Conservation (phyloP, 495 filamentous ascomycete species). For the Neurospora africana region DNA sequence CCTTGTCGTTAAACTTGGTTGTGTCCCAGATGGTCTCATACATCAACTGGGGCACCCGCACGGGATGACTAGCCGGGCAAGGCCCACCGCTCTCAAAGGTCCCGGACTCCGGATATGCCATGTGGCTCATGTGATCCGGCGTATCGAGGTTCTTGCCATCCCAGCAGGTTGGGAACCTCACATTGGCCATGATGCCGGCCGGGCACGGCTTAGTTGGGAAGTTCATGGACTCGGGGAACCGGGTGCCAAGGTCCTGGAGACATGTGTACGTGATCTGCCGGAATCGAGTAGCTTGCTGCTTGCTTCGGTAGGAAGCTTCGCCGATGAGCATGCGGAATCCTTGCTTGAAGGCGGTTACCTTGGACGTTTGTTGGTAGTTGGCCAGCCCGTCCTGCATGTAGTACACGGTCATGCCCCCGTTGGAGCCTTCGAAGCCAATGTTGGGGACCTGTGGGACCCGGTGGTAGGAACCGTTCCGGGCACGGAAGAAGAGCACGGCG, state of each 20-base stretch:
- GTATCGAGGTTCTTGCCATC: conserved; percentile 21
- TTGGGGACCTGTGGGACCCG: conserved; percentile 33
- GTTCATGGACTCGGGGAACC: conserved; percentile 16
- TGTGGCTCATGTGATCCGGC: conserved; percentile 26
- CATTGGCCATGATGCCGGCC: conserved; percentile 27
- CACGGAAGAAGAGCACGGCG: conserved; percentile 28
- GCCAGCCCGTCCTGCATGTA: conserved; percentile 35
- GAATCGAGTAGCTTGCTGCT: conserved; percentile 23
- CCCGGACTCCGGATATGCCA: conserved; percentile 27
- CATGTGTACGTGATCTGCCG: conserved; percentile 30
- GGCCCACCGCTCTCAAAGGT: conserved; percentile 27
- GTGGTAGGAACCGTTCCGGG: conserved; percentile 28
- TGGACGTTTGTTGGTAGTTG: conserved; percentile 28
- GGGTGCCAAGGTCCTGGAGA: conserved; percentile 14
- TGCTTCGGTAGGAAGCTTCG: conserved; percentile 22
- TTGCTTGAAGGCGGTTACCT: conserved; percentile 36
- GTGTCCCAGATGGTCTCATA: conserved; percentile 31
- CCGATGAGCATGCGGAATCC: conserved; percentile 35
- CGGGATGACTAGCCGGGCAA: conserved; percentile 25
- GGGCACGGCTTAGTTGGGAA: conserved; percentile 19
- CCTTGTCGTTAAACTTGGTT: conserved; percentile 23
- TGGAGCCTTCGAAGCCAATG: conserved; percentile 28
- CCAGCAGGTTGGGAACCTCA: conserved; percentile 21
- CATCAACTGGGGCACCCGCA: conserved; percentile 27
- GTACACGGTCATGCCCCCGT: conserved; percentile 36